Base-by-base conservation (phyloP, 1,139 yeast genomes). In the Pichia sp. region DNA sequence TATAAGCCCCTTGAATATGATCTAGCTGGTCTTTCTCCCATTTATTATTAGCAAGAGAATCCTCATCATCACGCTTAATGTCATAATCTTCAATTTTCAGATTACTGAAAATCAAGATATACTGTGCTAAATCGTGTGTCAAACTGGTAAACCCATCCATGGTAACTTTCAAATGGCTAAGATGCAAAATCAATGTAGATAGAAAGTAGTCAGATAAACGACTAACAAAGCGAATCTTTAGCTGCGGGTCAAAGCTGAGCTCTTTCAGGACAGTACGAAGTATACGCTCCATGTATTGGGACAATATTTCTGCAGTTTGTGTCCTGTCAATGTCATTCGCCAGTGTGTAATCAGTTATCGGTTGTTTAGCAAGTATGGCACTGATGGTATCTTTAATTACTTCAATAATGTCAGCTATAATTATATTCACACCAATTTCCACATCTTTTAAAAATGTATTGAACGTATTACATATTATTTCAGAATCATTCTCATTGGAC, bases 111-210 rank as follows among this genome's bases (percentile, higher is more conserved):
- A 76, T 71, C 15, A 79, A 72, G 56, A 85, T 93, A 56, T 82
- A 86, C 28, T 84, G 74, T 35, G 84, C 82, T 6, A 84, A 78
- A 62, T 89, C 97, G 49, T 83, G 82, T 1, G 95, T 83, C n/a
- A 85, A 72, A 15, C 83, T 76, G 44, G 82, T 71, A 22, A 95
- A 96, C 39, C 97, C 97, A 10, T 80, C 74, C 3, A 88, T 78
- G 52, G 77, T 84, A 45, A 88, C 85, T 28, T 77, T 75, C 57
- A 77, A 84, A 54, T 79, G 83, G 49, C 81, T 80, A 56, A 82
- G 80, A 58, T 89, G 96, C 24, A 72, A 77, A 49, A 86, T 66
- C 39, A 89, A 63, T 39, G 76, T 68, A 34, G 72, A 70, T 52
- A 83, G 69, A 38, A 85, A 69, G 22, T 69, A 71, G 45, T 69